Evolutionary conservation across 495 filamentous ascomycete species (phyloP), one percentile per base, ranked within the genome.

Genomic region (Penicillium macrosclerotiorum): DNA sequence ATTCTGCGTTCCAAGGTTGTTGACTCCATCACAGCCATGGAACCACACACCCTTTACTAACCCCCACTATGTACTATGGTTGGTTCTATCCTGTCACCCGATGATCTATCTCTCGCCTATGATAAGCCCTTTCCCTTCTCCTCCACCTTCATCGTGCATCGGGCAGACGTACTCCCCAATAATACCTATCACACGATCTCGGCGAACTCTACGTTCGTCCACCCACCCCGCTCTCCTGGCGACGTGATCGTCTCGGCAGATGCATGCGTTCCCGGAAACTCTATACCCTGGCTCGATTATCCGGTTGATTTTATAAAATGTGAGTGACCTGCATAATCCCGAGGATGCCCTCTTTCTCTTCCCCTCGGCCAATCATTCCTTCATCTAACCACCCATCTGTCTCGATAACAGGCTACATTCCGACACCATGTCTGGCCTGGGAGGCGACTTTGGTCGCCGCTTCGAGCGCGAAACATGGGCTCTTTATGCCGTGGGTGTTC

Each of bases 391-490:
- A 26, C 20, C 24, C 18, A 40, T 12, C 14, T 17, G 30, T 26
- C 20, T 27, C 20, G 40, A 32, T 42, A 44, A n/a, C 47, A 55
- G 55, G 50, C 48, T 54, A 55, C 41, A 61, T 42, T 30, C 56
- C 45, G 37, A 45, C 29, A 55, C 29, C 19, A 73, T 72, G 69
- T 57, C 69, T 24, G 64, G 62, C 39, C 42, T 72, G 14, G 61
- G 58, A 31, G 51, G 63, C 34, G 56, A 62, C 13, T 70, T 68
- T 50, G 58, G 52, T 32, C 46, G 51, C 14, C 40, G 48, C 7
- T 75, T 75, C 40, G 52, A 56, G 13, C 57, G 52, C 27, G 72
- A 76, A 54, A 73, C 72, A 67, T 76, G 73, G 74, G 51, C 65
- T 29, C 56, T 78, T 16, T 77, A 76, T 38, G 61, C 51, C 14